Conservation (phyloP, 352 stramenopile genomes). For the Phytophthora megakarya region DNA sequence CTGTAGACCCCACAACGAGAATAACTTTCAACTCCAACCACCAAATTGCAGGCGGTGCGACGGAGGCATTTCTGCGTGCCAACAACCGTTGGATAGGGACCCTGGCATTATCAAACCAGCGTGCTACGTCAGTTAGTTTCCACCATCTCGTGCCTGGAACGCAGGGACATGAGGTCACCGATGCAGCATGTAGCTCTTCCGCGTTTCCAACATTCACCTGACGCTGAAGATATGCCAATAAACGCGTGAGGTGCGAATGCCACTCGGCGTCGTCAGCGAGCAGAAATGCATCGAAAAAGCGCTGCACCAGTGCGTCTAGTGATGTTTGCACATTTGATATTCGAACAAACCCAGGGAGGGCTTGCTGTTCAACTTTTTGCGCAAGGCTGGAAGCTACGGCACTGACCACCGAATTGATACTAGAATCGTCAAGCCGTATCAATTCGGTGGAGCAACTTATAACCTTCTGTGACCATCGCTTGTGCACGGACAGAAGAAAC, state of each 20-base stretch:
- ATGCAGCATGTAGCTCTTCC: constrained; percentile 15
- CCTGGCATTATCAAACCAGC: constrained; percentile 28
- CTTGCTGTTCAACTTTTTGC: constrained; percentile 23
- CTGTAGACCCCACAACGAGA: constrained; percentile 20
- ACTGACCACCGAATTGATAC: neutral
- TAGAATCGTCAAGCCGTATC: neutral
- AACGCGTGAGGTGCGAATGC: constrained; percentile 15
- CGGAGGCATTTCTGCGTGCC: constrained; percentile 18
- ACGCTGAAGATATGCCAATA: constrained; percentile 30
- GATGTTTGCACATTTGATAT: constrained; percentile 17
- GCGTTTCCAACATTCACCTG: constrained; percentile 21
- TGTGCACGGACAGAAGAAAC: constrained; percentile 22
- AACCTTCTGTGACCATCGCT: constrained; percentile 25
- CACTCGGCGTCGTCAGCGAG: constrained; percentile 18
- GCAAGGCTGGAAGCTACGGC: constrained; percentile 4
- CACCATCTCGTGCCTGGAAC: constrained; percentile 18
- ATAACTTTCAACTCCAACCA: constrained; percentile 30
- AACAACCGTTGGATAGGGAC: constrained; percentile 24
- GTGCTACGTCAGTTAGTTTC: constrained; percentile 10
- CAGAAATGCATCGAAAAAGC: constrained; percentile 26
- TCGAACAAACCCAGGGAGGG: constrained; percentile 12
- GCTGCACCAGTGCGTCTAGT: constrained; percentile 25
- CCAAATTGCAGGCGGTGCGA: constrained; percentile 15
- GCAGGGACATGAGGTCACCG: constrained; percentile 8
- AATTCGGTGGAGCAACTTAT: constrained; percentile 27